phyloP scores from a whole-genome alignment of 1,284 basidiomycete genomes.

The Microbotryum silenes-acaulis region DNA sequence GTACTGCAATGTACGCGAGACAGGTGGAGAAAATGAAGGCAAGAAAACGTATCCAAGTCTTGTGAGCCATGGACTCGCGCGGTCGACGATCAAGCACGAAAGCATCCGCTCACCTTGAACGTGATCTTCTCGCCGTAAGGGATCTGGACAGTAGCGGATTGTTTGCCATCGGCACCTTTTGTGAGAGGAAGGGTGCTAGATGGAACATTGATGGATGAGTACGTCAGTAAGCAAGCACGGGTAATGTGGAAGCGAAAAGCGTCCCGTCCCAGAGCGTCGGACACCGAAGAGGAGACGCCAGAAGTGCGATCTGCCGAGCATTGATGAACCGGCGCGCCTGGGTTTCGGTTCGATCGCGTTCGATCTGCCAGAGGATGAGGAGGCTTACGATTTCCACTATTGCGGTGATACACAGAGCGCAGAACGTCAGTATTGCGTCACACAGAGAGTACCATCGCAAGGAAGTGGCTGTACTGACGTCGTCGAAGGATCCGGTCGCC shows the following conservation, averaged over 20 bases:
- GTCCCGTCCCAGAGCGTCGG: too few species aligned
- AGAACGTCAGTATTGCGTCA: not conserved
- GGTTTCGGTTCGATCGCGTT: too few species aligned
- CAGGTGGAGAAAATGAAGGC: not conserved
- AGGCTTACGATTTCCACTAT: slow-evolving; percentile 21
- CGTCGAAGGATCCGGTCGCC: slow-evolving; percentile 16
- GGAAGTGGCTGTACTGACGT: slow-evolving; percentile 4
- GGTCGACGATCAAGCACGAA: not conserved
- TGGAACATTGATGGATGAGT: too few species aligned
- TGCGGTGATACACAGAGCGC: too few species aligned
- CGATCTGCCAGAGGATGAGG: not conserved
- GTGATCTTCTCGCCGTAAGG: slow-evolving; percentile 28
- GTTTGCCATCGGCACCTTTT: slow-evolving; percentile 28
- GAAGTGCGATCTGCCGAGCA: not conserved
- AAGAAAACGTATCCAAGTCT: not conserved
- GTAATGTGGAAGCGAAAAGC: too few species aligned
- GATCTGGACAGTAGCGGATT: slow-evolving; percentile 23
- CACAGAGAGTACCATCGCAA: not conserved
- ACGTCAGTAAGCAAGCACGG: too few species aligned
- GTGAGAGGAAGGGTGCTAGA: slow-evolving; percentile 16
- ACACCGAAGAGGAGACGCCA: not conserved
- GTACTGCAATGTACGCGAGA: slow-evolving; percentile 14
- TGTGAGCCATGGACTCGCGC: not conserved
- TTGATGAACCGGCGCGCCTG: too few species aligned
- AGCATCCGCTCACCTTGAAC: slow-evolving; percentile 30